Evolutionary conservation across 139 green algal species (phyloP), one percentile per base, ranked within the genome.

Genomic region (Eudorina sp.): DNA sequence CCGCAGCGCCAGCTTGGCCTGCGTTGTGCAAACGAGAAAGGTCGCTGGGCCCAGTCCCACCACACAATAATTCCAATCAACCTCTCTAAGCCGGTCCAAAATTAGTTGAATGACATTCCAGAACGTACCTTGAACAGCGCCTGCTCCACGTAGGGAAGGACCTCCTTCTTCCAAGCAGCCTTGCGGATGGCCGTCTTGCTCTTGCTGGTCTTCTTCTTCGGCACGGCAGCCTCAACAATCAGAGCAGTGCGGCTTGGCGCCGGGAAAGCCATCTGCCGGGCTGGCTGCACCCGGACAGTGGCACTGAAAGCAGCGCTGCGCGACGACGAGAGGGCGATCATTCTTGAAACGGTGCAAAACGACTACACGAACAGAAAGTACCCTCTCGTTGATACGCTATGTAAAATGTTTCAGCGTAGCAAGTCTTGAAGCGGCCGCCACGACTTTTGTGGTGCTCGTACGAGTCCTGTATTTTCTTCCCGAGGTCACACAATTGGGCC

Each of bases 131-230:
- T 87, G 46, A 87, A 87, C 23, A 87, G 81, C 27, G 81, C 81
- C 64, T 69, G 62, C 81, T 87, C 81, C 21, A 87, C 81, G 25
- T 87, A 87, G 21, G 81, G 81, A 3, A 87, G 81, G 29, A 87
- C 81, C 60, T 87, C 81, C 60, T 87, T 87, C 81, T 87, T 87
- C 81, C 81, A 87, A 45, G 62, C 81, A 40, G 81, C 81, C 64
- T 87, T 87, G 64, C 81, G 81, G 34, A 87, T 87, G 64, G 62
- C 64, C 31, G 62, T 87, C 81, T 87, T 87, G 45, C n/a, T 69
- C 81, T 87, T 87, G 60, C 64, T 79, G 64, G 46, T 78, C 81
- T 87, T 87, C 81, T 87, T 87, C 81, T 87, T 87, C 3, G 81
- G 81, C 62, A 87, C 81, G 8, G 81, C 81, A 51, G 81, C 81